These are phyloP conservation scores for Colletotrichum sp. DNA, from an alignment of 2,329 filamentous ascomycete species.

Conservation along the genomic window DNA sequence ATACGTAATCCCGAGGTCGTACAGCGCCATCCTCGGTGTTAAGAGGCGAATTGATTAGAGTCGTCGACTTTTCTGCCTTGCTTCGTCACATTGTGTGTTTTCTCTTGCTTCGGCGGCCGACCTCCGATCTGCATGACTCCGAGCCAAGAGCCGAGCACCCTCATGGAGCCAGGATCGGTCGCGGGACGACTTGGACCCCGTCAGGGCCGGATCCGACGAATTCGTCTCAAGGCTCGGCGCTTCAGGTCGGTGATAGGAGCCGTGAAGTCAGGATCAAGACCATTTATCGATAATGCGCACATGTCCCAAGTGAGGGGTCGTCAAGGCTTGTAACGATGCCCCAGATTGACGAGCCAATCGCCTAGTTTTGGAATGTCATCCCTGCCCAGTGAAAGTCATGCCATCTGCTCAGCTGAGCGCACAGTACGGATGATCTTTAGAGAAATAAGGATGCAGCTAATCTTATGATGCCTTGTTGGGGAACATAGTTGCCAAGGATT, in stretches of 20 bases:
- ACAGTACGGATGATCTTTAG: not conserved
- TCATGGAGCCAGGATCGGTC: not conserved
- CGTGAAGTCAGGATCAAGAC: not conserved
- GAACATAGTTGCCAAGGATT: not conserved
- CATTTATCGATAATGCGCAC: not conserved
- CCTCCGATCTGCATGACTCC: not conserved
- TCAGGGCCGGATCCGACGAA: not conserved
- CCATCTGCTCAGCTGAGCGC: not conserved
- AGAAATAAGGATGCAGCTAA: not conserved
- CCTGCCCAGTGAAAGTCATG: not conserved
- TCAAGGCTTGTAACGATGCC: not conserved
- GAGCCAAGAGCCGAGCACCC: conserved; percentile 2
- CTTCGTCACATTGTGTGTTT: not conserved
- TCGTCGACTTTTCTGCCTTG: not conserved
- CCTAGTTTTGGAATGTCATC: not conserved
- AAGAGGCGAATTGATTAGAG: not conserved
- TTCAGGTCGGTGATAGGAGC: not conserved
- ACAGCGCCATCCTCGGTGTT: conserved; percentile 11
- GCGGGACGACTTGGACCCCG: not conserved
- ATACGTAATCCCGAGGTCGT: conserved; percentile 13
- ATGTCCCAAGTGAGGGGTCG: not conserved
- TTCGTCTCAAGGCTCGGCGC: not conserved
- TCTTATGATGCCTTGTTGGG: not conserved
- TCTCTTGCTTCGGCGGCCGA: conserved; percentile 4
- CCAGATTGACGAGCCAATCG: not conserved